Evolutionary conservation across 1,284 basidiomycete genomes (phyloP), one percentile per base, ranked within the genome.

Genomic region (Taiwanofungus camphoratus): DNA sequence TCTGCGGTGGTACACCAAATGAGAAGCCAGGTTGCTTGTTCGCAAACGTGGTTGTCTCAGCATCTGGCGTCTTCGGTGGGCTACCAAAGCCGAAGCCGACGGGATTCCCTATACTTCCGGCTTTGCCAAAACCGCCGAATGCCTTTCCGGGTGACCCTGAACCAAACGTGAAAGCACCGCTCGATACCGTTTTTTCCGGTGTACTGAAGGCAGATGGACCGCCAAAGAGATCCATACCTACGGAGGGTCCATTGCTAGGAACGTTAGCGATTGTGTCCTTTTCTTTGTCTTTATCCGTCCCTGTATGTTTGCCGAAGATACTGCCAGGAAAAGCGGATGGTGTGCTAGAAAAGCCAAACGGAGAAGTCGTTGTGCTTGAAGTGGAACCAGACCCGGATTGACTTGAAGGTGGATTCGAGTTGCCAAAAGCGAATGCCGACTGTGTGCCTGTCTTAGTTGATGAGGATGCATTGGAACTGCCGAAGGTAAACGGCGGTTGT

Each of bases 81-180:
- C 61, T 67, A 6, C 75, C 78, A 49, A 79, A 81, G 15, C 64
- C 67, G 45, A 76, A 78, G 3, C 79, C 78, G 13, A 79, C 73
- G 3, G 77, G 73, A 51, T 76, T 78, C 4, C 79, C 77, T 26
- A 79, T 67, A 52, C 67, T 76, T 11, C 59, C 58, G 22, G 51
- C 40, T 30, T 52, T 55, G 27, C 45, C 37, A 41, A 52, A 50
- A 3, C 45, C 50, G 30, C 42, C 38, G 41, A 55, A 55, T 8
- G 42, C 32, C 37, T 47, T 54, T n/a, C 41, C 18, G 1, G 48
- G 44, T 3, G 53, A 48, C 1, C 49, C 42, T 12, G 51, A 44
- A 9, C 56, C 56, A 36, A 61, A 63, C 11, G 55, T 26, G 44
- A 62, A 61, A n/a, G 45, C 33, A 33, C 45, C 32, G 6, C 52